Evolutionary conservation across 768 basidiomycete species (phyloP).

Genomic region (Mycena galericulata): DNA sequence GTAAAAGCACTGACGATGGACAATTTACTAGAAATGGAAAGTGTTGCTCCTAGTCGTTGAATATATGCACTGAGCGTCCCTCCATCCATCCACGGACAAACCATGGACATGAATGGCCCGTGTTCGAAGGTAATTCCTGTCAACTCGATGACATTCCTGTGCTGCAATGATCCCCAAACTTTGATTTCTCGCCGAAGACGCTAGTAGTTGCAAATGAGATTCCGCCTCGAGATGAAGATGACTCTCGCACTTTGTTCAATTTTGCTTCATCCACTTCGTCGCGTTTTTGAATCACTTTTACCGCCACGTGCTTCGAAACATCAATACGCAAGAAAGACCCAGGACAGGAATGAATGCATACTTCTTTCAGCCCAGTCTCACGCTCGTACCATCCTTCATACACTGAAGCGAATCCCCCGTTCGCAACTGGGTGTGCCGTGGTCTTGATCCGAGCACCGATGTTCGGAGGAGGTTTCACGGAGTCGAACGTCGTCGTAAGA

Average conservation of each 20-base stretch:
- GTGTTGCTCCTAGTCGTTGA: background rate
- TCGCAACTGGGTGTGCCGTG: background rate
- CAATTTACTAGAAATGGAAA: background rate
- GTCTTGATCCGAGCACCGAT: background rate
- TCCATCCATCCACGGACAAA: constrained; percentile 40
- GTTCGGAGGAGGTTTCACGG: background rate
- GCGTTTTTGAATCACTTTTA: constrained; percentile 5
- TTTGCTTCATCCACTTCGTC: background rate
- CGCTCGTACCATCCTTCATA: background rate
- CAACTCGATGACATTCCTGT: constrained; percentile 46
- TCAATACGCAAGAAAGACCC: background rate
- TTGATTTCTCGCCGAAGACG: constrained; percentile 40
- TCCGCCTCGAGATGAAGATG: background rate
- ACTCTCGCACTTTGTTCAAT: background rate
- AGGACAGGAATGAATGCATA: background rate
- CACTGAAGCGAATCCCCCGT: constrained; percentile 13
- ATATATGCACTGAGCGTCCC: constrained; percentile 27
- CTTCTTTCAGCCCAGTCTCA: background rate
- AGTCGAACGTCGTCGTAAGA: background rate
- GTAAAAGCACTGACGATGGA: background rate
- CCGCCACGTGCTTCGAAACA: background rate
- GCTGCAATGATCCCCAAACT: constrained; percentile 44
- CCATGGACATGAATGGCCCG: constrained; percentile 46
- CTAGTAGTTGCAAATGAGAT: background rate
- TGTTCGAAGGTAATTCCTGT: constrained; percentile 42